Evolutionary conservation across 805 yeast species (phyloP).

Genomic region (Candida sphagnicola): DNA sequence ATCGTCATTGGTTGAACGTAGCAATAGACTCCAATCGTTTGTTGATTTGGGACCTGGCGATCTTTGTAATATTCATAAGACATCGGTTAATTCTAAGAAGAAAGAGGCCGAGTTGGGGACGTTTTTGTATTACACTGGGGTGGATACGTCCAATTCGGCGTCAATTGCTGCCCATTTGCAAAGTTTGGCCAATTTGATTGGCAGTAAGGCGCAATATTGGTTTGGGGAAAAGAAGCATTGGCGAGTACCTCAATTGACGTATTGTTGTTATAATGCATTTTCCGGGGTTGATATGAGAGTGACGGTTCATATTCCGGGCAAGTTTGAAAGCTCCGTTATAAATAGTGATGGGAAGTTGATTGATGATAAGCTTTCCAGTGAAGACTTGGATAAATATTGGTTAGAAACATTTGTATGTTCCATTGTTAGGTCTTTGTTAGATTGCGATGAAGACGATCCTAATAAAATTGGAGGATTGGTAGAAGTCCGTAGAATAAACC

Average conservation of each 20-base stretch:
- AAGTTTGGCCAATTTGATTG: conserved; percentile 59
- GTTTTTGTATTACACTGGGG: conserved; percentile 69
- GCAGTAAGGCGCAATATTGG: conserved; percentile 65
- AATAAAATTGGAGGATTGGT: conserved; percentile 57
- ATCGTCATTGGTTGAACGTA: conserved; percentile 60
- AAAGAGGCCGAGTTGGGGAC: conserved; percentile 57
- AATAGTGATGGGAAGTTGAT: conserved; percentile 50
- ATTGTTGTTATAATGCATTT: conserved; percentile 60
- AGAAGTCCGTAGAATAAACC: conserved; percentile 80
- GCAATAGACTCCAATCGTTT: conserved; percentile 53
- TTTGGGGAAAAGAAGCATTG: conserved; percentile 70
- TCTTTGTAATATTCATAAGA: conserved; percentile 48
- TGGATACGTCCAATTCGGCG: conserved; percentile 72
- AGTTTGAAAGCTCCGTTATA: conserved; percentile 52
- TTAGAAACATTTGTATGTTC: conserved; percentile 60
- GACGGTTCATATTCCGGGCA: conserved; percentile 72
- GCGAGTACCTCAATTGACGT: conserved; percentile 68
- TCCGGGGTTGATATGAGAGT: conserved; percentile 67
- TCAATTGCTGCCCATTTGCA: conserved; percentile 74
- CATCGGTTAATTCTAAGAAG: conserved; percentile 33
- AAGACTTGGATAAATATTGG: conserved; percentile 57
- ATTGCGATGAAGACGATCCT: conserved; percentile 65
- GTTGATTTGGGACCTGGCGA: conserved; percentile 74
- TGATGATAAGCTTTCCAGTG: conserved; percentile 46
- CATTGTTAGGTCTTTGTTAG: conserved; percentile 68